Percentiles rank a stretch among this genome's conserved stretches.
phyloP scores from a whole-genome alignment of 352 stramenopile genomes.

The Globisporangium spinosum region DNA sequence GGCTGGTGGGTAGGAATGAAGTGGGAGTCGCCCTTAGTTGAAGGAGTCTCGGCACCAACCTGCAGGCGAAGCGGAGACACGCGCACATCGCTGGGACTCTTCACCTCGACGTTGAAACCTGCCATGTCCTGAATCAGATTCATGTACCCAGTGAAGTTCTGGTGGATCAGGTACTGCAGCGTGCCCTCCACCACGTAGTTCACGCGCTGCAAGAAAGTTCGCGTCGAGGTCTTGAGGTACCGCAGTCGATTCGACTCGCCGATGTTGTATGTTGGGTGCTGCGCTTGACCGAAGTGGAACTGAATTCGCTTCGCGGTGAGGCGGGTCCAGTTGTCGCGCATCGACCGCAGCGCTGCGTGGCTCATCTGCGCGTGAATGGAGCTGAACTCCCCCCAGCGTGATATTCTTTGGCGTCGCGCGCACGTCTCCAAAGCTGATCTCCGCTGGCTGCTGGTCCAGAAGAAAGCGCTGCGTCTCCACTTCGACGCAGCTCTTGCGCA shows the following conservation, averaged over 20 bases:
- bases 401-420: slow-evolving; percentile 55
- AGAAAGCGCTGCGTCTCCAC: slow-evolving; percentile 59
- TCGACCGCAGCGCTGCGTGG: slow-evolving; percentile 63
- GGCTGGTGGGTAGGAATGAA: slow-evolving; percentile 41
- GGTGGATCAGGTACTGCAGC: slow-evolving; percentile 50
- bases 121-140: slow-evolving; percentile 69
- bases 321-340: slow-evolving; percentile 78
- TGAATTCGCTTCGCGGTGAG: slow-evolving; percentile 74
- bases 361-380: slow-evolving; percentile 66
- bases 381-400: slow-evolving; percentile 64
- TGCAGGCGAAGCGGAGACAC: slow-evolving; percentile 12
- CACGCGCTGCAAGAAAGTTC: slow-evolving; percentile 62
- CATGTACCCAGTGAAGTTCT: slow-evolving; percentile 71
- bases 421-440: slow-evolving; percentile 58
- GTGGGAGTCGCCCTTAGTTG: neutral
- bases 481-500: slow-evolving; percentile 64
- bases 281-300: slow-evolving; percentile 45
- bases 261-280: slow-evolving; percentile 60
- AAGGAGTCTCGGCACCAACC: neutral
- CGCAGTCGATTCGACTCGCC: slow-evolving; percentile 58
- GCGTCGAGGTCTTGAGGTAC: slow-evolving; percentile 60
- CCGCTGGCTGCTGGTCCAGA: slow-evolving; percentile 58
- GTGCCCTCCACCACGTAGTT: slow-evolving; percentile 85
- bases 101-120: slow-evolving; percentile 50
- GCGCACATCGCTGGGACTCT: slow-evolving; percentile 39